These are phyloP conservation scores for Metschnikowia cerradonensis DNA, from an alignment of 805 yeast species.

Conservation along the genomic window DNA sequence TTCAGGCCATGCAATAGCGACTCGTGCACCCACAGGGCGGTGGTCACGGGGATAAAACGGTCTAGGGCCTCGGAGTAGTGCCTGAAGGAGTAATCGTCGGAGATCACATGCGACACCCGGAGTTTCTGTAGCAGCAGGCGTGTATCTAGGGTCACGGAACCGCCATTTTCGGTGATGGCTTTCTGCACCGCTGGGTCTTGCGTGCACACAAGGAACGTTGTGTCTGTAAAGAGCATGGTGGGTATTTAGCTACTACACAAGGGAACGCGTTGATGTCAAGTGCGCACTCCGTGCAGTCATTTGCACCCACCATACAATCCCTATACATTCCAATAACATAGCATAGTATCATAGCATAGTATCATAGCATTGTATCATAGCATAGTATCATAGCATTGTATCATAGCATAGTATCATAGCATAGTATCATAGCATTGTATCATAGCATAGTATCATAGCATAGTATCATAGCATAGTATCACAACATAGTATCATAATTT, in stretches of 20 bases:
- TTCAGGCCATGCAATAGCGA: constrained; percentile 27
- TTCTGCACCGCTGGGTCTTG: neutral
- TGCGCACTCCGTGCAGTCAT: no score
- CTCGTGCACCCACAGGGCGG: constrained; percentile 56
- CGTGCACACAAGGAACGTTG: constrained; percentile 8
- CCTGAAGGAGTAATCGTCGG: constrained; percentile 49
- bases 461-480: no score
- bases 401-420: no score
- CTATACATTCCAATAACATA: no score
- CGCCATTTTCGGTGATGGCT: constrained; percentile 12
- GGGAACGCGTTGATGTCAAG: neutral
- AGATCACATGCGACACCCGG: constrained; percentile 46
- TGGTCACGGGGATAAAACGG: constrained; percentile 63
- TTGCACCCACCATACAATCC: no score
- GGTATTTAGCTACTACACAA: neutral
- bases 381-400: no score
- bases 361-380: no score
- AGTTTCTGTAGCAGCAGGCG: constrained; percentile 3
- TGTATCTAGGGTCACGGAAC: neutral
- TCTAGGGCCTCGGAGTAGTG: constrained; percentile 45
- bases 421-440: no score
- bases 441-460: no score
- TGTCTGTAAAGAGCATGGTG: constrained; percentile 7
- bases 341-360: no score
- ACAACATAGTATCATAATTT: no score